phyloP scores from a whole-genome alignment of 352 stramenopile genomes.

The Phytophthora sansomeana region DNA sequence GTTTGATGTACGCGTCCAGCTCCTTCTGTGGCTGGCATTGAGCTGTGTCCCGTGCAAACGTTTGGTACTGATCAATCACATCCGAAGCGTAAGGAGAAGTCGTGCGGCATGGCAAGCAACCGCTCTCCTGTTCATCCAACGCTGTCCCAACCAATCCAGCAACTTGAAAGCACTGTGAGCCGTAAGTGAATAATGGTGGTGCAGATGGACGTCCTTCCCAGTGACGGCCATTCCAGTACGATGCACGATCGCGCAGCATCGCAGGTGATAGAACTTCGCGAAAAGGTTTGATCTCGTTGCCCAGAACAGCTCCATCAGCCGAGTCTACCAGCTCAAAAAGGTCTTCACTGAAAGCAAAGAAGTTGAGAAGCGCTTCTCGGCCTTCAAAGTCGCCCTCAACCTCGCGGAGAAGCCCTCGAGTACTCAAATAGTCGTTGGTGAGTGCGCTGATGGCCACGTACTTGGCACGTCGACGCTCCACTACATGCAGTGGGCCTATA shows the following conservation, averaged over 20 bases:
- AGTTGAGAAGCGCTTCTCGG: slow-evolving; percentile 73
- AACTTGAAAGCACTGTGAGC: slow-evolving; percentile 60
- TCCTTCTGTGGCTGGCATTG: slow-evolving; percentile 75
- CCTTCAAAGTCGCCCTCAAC: slow-evolving; percentile 88
- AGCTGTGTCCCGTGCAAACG: slow-evolving; percentile 21
- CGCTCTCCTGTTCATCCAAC: slow-evolving; percentile 33
- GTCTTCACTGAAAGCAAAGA: slow-evolving; percentile 74
- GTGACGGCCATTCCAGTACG: slow-evolving; percentile 83
- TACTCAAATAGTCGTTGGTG: slow-evolving; percentile 91
- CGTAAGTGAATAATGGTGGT: slow-evolving; percentile 77
- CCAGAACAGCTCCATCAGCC: slow-evolving; percentile 20
- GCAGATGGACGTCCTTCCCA: slow-evolving; percentile 81
- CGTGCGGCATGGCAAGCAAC: slow-evolving; percentile 69
- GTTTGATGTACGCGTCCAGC: slow-evolving; percentile 82
- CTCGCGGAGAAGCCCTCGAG: slow-evolving; percentile 69
- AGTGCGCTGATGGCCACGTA: slow-evolving; percentile 94
- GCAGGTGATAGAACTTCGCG: slow-evolving; percentile 54
- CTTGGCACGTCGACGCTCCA: slow-evolving; percentile 93
- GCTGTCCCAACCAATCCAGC: slow-evolving; percentile 40
- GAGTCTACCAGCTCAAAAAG: slow-evolving; percentile 68
- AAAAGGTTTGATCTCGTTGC: slow-evolving; percentile 58
- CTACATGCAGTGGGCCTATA: slow-evolving; percentile 86
- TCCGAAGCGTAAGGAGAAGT: slow-evolving; percentile 64
- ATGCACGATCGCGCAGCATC: slow-evolving; percentile 61
- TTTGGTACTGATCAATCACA: slow-evolving; percentile 55